These are phyloP conservation scores for Candida arabinofermentans DNA, from an alignment of 805 yeast species.

Conservation along the genomic window DNA sequence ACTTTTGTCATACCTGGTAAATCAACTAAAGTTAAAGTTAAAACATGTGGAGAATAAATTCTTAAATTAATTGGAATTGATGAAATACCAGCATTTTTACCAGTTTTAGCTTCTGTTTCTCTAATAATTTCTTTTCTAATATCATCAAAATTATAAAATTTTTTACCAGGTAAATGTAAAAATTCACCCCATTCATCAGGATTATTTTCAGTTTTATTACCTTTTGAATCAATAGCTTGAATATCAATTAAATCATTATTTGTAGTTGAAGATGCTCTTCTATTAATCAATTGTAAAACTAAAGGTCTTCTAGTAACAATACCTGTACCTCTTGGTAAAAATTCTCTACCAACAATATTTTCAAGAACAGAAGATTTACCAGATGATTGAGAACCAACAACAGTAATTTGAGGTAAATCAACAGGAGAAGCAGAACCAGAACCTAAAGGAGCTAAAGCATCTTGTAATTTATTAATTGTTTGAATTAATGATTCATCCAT, in stretches of 20 bases:
- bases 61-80: slow-evolving; percentile 90
- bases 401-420: slow-evolving; percentile 92
- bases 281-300: slow-evolving; percentile 75
- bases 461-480: slow-evolving; percentile 87
- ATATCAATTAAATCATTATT: slow-evolving; percentile 39
- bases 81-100: slow-evolving; percentile 83
- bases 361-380: slow-evolving; percentile 89
- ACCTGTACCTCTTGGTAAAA: slow-evolving; percentile 89
- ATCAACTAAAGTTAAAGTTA: slow-evolving; percentile 91
- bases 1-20: slow-evolving; percentile 97
- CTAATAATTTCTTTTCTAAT: slow-evolving; percentile 87
- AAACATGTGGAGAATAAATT: slow-evolving; percentile 89
- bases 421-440: slow-evolving; percentile 87
- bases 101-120: slow-evolving; percentile 84
- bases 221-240: slow-evolving; percentile 40
- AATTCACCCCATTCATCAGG: slow-evolving; percentile 97
- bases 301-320: slow-evolving; percentile 89
- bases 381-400: slow-evolving; percentile 86
- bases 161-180: slow-evolving; percentile 84
- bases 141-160: slow-evolving; percentile 82
- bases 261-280: slow-evolving; percentile 39
- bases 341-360: slow-evolving; percentile 88
- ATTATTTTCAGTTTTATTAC: slow-evolving; percentile 62
- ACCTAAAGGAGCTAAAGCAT: slow-evolving; percentile 95
- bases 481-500: slow-evolving; percentile 81